Evolutionary conservation across 2,329 filamentous ascomycete species (phyloP), one percentile per base, ranked within the genome.

Genomic region (Colletotrichum musae): DNA sequence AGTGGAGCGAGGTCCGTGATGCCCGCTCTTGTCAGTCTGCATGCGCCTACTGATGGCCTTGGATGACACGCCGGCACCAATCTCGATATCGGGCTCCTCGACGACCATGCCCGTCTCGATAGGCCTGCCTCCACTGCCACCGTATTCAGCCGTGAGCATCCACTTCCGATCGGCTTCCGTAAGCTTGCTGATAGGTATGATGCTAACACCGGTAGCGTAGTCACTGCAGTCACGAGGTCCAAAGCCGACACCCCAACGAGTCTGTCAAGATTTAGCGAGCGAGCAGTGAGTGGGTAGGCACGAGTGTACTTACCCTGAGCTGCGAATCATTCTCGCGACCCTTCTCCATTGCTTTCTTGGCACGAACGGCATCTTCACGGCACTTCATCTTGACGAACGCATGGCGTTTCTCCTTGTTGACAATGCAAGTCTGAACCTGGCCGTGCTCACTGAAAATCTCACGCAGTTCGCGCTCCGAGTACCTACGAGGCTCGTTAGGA

Each of bases 351-450:
- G 91, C 93, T 45, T 92, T 89, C 78, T 97, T 97, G 58, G 96
- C 96, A 71, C 80, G 85, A 68, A 97, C 88, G 15, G 96, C 95
- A 80, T 97, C 94, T 71, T 90, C 87, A 45, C 97, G 94, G 72
- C 90, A 96, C 73, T 96, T 89, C 96, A 99, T 99, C 83, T 99
- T 99, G 76, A 99, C 95, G 79, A 99, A 99, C 6, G 96, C 96
- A 80, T 99, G 96, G 18, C 96, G 93, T 83, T 98, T 99, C 77
- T 99, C 96, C 76, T 94, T 93, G 83, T 99, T 98, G 73, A 98
- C 95, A 73, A 99, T 99, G 81, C 95, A 98, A 1, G 95, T 98
- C 81, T 99, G 96, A 4, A 99, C 96, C 61, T 91, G 86, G 68
- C 96, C 96, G 77, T 91, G 97, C 53, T 90, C 90, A 76, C 85